Evolutionary conservation across 345 rosid genomes (phyloP), one percentile per base, ranked within the genome.

Genomic region (Eucalyptus shirleyi): DNA sequence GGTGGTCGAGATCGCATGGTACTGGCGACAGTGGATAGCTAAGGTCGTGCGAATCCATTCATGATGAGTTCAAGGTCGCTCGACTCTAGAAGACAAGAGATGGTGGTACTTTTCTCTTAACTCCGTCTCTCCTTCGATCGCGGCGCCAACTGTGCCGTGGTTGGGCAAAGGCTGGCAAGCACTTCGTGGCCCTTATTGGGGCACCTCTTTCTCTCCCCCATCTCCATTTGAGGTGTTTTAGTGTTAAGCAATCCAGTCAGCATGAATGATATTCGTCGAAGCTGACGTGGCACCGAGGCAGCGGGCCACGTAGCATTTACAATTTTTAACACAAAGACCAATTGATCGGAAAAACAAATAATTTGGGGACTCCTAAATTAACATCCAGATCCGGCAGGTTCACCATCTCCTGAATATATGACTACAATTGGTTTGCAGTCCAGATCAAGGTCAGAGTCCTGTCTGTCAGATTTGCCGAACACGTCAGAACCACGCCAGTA

Each of bases 21-120:
- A 6, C 83, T 0, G 28, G 9, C 2, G 3, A 6, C 5, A 3
- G 3, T 77, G 4, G 24, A 72, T 37, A 72, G 26, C 3, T 34
- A 7, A 19, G 82, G 26, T 72, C 8, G 8, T 9, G 2, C 5
- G 1, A 19, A 5, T 42, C 24, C 13, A 7, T 6, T 21, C 26
- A 21, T 21, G 15, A 42, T 13, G 7, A 40, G 12, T 77, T 77
- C 28, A 77, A 11, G 24, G 28, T 37, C 8, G 8, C 83, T 34
- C 15, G 82, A 37, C 26, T 53, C 8, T 6, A 11, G 16, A 42
- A 19, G 42, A 40, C 12, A 10, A 69, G 81, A 69, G 12, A 19
- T 3, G 81, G 81, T 18, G 81, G 81, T 11, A 8, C 40, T n/a
- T 65, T 34, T 65, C 40, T 67, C 23, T 69, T 15, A n/a, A 15